Conservation (phyloP, 306 rosid species). For the Hylodesmum podocarpum region DNA sequence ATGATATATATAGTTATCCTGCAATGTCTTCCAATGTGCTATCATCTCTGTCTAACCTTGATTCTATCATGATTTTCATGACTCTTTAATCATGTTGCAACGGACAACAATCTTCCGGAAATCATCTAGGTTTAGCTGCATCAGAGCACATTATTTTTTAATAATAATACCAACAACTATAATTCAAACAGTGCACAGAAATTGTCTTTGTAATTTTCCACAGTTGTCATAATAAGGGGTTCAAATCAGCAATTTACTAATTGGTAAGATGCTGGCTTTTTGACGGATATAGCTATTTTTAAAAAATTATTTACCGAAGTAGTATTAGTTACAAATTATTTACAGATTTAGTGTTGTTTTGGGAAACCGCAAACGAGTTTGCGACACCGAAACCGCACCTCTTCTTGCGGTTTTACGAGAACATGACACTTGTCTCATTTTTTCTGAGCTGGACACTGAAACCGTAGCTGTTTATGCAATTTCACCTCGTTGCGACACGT, state of each 20-base stretch:
- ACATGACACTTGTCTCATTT: too few relatives aligned
- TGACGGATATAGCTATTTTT: too few relatives aligned
- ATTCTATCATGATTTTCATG: conserved; percentile 39
- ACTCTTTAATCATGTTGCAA: conserved; percentile 69
- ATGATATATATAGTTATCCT: neutral
- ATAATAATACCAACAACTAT: neutral
- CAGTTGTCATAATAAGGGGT: neutral
- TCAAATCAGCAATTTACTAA: neutral
- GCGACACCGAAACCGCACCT: too few relatives aligned
- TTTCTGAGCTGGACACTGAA: too few relatives aligned
- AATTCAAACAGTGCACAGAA: neutral
- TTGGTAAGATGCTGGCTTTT: too few relatives aligned
- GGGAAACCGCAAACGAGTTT: too few relatives aligned
- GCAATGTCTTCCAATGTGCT: neutral
- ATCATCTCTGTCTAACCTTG: neutral
- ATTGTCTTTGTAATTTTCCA: conserved; percentile 7
- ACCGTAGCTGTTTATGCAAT: too few relatives aligned
- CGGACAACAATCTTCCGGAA: conserved; percentile 74
- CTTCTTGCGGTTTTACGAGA: too few relatives aligned
- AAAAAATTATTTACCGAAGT: too few relatives aligned
- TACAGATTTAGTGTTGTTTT: too few relatives aligned
- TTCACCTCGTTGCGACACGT: too few relatives aligned
- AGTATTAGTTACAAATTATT: too few relatives aligned
- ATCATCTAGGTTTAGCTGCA: conserved; percentile 80
- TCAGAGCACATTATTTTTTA: neutral